Conservation (phyloP, 1,139 yeast genomes). For the Geotrichum citri-aurantii region DNA sequence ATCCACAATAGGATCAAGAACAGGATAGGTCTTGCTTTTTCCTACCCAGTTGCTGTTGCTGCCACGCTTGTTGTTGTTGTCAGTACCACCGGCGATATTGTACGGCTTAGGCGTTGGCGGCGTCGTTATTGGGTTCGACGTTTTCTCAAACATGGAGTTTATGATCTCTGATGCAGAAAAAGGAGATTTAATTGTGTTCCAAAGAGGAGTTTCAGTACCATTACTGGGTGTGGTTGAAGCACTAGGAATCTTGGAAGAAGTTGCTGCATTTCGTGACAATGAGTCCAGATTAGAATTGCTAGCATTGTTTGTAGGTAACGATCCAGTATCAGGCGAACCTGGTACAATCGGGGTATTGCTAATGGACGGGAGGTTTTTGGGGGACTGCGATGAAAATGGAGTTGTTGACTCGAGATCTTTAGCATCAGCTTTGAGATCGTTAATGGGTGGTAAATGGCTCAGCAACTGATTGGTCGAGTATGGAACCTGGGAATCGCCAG, state of each 20-base stretch:
- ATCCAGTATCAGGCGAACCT: constrained; percentile 7
- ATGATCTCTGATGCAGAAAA: constrained; percentile 8
- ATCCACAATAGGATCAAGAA: constrained; percentile 27
- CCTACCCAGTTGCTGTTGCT: constrained; percentile 1
- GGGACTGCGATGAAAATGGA: constrained; percentile 2
- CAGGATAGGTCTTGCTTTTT: constrained; percentile 27
- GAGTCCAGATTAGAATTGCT: background rate
- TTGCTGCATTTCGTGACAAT: background rate
- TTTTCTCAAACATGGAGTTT: constrained; percentile 8
- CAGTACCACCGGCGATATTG: background rate
- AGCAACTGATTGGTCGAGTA: background rate
- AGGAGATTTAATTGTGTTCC: constrained; percentile 11
- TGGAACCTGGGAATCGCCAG: background rate
- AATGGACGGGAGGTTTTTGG: constrained; percentile 11
- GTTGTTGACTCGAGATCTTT: constrained; percentile 1
- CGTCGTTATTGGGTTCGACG: background rate
- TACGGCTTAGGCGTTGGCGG: background rate
- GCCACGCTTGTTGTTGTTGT: background rate
- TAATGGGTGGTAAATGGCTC: constrained; percentile 12
- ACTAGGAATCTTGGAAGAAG: background rate
- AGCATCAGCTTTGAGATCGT: constrained; percentile 4
- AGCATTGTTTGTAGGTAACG: background rate
- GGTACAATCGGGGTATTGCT: constrained; percentile 11
- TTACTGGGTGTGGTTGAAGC: background rate
- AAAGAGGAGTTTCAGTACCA: constrained; percentile 8